phyloP scores from a whole-genome alignment of 1,139 yeast species.

The Hansenula sp. region DNA sequence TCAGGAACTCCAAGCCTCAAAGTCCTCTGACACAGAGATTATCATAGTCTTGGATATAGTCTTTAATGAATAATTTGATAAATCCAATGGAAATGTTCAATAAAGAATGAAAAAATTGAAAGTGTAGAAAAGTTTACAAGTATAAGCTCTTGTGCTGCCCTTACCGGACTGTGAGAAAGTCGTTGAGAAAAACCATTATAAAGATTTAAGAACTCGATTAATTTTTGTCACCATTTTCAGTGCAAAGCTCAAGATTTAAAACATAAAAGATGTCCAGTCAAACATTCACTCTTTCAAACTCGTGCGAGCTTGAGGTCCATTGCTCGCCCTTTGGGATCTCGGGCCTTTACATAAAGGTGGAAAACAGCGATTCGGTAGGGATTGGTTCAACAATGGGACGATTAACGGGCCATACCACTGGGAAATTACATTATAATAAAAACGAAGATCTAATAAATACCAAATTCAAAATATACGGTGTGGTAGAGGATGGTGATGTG shows the following conservation, averaged over 20 bases:
- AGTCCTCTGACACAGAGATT: background rate
- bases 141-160: no score
- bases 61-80: background rate
- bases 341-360: conserved; percentile 48
- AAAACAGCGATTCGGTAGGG: conserved; percentile 50
- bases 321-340: conserved; percentile 59
- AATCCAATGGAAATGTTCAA: no score
- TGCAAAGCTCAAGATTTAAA: no score
- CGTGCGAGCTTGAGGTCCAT: conserved; percentile 52
- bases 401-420: conserved; percentile 49
- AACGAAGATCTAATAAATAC: conserved; percentile 43
- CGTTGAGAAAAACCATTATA: background rate
- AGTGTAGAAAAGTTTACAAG: no score
- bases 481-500: conserved; percentile 45
- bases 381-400: conserved; percentile 59
- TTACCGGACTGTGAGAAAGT: no score
- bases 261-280: conserved; percentile 10
- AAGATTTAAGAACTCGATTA: background rate
- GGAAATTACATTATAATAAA: conserved; percentile 48
- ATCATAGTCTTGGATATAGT: background rate
- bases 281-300: conserved; percentile 44
- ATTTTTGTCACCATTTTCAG: background rate
- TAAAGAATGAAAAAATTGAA: no score
- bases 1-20: background rate
- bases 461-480: conserved; percentile 50